Base-by-base conservation (phyloP, 2,329 filamentous ascomycete genomes). In the Polychaeton citri region DNA sequence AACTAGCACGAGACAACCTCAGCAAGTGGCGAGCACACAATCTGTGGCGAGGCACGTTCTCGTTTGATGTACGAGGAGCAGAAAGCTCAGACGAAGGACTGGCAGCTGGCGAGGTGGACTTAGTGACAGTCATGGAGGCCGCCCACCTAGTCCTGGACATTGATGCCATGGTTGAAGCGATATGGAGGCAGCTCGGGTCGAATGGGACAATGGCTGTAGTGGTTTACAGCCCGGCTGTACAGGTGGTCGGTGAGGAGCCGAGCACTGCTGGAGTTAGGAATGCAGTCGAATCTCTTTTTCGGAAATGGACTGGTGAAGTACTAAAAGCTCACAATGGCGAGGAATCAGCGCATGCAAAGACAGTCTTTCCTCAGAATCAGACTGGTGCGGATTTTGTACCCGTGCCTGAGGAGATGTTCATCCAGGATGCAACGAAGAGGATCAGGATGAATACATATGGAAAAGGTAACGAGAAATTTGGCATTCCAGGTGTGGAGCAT, bases 361-460 rank as follows among this genome's bases (percentile, higher is more conserved):
- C 12, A 15, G 24, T 28, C 3, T 28, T 28, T 28, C 24, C 24
- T 5, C 38, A 38, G 17, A 41, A 41, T 36, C 38, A 33, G 30
- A 30, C 41, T n/a, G 43, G 43, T 16, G 17, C 43, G 17, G 43
- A 45, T 35, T 45, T 43, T 19, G 43, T 45, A 8, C 43, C 41
- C 3, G n/a, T 45, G 19, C 43, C 41, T 7, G 33, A 34, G 7
- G 41, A 45, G 9, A 20, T 45, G 6, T 45, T 39, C 32, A 26
- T 19, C 12, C 36, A n/a, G 10, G 33, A 43, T 8, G 33, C 38
- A 21, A 43, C 41, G 3, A 33, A 37, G 10, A 24, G 43, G 7
- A 39, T 45, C 30, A 38, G 37, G 10, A 45, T 45, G 32, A 45
- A 45, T 26, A 35, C 40, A 13, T 30, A 33, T 15, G 36, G 38